Percentiles rank a stretch among this genome's conserved stretches.
Evolutionary conservation across 1,284 basidiomycete genomes (phyloP).

Genomic region (Puccinia polysora): DNA sequence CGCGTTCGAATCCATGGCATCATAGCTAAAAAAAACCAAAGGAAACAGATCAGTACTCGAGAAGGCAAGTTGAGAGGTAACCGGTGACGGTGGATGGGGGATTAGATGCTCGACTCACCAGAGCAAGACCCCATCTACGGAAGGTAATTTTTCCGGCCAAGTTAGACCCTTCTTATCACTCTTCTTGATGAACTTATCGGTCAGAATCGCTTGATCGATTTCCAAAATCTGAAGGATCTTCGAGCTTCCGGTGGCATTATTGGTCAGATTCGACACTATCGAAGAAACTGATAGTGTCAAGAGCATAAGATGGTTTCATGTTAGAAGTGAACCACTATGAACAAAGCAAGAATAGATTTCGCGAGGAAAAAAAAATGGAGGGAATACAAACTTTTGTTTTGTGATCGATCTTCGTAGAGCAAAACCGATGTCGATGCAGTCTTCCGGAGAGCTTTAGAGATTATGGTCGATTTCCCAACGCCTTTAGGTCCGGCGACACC

Average conservation of each 20-base stretch:
- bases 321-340: neutral
- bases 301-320: neutral
- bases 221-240: constrained; percentile 49
- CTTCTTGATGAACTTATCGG: constrained; percentile 13
- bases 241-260: constrained; percentile 30
- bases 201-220: constrained; percentile 48
- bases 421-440: neutral
- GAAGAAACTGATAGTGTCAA: constrained; percentile 43
- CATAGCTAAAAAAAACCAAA: constrained; percentile 46
- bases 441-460: constrained; percentile 46
- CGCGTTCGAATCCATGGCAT: constrained; percentile 48
- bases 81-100: neutral
- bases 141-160: constrained; percentile 49
- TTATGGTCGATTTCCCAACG: constrained; percentile 52
- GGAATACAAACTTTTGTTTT: constrained; percentile 16
- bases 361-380: neutral
- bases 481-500: constrained; percentile 49
- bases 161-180: constrained; percentile 46
- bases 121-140: constrained; percentile 49
- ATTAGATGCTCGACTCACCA: constrained; percentile 48
- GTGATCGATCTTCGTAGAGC: constrained; percentile 5
- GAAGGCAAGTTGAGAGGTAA: neutral
- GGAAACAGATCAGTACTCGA: neutral
- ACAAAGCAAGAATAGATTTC: neutral
- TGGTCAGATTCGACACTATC: constrained; percentile 46